These are phyloP conservation scores for Termitomyces sp. DNA, from an alignment of 768 basidiomycete genomes.

Conservation along the genomic window DNA sequence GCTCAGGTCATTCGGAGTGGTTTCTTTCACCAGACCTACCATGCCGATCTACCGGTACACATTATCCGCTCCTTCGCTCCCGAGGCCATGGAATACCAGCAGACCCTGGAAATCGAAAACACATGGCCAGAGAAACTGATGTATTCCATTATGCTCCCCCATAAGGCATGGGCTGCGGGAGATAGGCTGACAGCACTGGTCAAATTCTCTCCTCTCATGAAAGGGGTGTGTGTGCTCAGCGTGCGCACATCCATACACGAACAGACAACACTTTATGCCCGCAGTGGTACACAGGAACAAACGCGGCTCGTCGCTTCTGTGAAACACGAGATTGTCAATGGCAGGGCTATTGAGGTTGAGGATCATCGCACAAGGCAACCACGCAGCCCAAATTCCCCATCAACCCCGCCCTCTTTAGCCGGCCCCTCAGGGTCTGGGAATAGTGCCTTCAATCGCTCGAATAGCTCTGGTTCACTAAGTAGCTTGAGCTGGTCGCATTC, in stretches of 20 bases:
- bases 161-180: conserved; percentile 94
- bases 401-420: conserved; percentile 10
- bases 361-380: conserved; percentile 19
- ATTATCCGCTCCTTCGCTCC: conserved; percentile 71
- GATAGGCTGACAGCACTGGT: conserved; percentile 78
- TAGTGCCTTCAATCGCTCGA: neutral
- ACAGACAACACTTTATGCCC: conserved; percentile 57
- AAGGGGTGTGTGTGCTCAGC: conserved; percentile 72
- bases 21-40: conserved; percentile 61
- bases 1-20: conserved; percentile 80
- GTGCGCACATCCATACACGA: conserved; percentile 74
- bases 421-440: conserved; percentile 3
- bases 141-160: conserved; percentile 91
- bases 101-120: conserved; percentile 93
- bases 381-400: conserved; percentile 2
- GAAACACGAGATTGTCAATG: conserved; percentile 67
- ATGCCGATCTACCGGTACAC: conserved; percentile 55
- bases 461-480: conserved; percentile 8
- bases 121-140: conserved; percentile 98
- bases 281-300: conserved; percentile 55
- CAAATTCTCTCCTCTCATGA: conserved; percentile 84
- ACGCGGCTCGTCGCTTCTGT: conserved; percentile 56
- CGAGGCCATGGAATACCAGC: conserved; percentile 92
- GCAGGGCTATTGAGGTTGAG: conserved; percentile 43
- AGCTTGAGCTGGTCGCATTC: conserved; percentile 2